These are phyloP conservation scores for Exophiala mesophila DNA, from an alignment of 2,329 filamentous ascomycete species.

Conservation along the genomic window DNA sequence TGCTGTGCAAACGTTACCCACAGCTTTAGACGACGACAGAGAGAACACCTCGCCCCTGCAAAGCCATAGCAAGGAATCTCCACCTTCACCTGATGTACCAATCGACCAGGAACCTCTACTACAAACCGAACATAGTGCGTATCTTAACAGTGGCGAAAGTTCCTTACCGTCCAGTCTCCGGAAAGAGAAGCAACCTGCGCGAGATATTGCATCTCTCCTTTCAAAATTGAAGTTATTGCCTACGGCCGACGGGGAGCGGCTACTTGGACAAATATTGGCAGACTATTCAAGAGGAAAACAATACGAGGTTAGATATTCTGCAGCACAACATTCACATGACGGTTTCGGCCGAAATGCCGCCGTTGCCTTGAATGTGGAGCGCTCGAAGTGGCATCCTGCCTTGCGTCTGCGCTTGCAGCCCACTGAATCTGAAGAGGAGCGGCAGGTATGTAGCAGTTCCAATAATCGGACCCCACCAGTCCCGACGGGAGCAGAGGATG, in stretches of 20 bases:
- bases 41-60: conserved; percentile 6
- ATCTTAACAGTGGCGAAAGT: neutral
- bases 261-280: neutral
- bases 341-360: neutral
- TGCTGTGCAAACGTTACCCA: conserved; percentile 5
- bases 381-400: conserved; percentile 17
- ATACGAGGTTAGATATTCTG: neutral
- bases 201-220: neutral
- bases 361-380: conserved; percentile 2
- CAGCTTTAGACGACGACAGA: conserved; percentile 4
- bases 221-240: conserved; percentile 1
- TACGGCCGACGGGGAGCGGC: neutral
- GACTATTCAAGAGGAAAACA: neutral
- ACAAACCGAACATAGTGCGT: neutral
- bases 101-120: neutral
- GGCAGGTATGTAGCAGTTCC: neutral
- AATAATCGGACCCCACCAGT: neutral
- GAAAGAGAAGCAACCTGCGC: neutral
- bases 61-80: neutral
- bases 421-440: neutral
- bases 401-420: conserved; percentile 12
- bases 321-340: conserved; percentile 1
- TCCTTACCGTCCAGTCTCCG: neutral
- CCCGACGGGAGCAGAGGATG: neutral
- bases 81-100: neutral